Evolutionary conservation across 2,329 filamentous ascomycete genomes (phyloP).

Genomic region (Pseudogymnoascus sp.): DNA sequence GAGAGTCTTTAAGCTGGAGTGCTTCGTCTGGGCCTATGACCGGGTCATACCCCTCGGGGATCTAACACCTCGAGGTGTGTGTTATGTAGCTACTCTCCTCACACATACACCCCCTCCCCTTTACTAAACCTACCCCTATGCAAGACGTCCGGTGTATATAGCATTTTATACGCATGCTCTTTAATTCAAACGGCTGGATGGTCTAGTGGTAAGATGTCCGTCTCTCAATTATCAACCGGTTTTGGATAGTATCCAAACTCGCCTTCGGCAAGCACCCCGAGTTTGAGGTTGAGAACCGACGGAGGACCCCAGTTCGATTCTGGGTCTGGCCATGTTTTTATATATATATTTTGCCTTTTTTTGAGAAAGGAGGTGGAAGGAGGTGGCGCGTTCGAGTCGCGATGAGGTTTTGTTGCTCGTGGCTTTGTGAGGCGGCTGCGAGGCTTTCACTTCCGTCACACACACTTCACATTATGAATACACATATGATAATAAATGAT

Average conservation of each 20-base stretch:
- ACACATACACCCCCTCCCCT: background rate
- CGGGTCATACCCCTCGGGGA: background rate
- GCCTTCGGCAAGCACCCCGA: background rate
- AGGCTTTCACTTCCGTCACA: background rate
- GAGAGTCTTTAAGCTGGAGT: background rate
- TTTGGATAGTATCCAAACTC: background rate
- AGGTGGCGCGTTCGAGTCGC: background rate
- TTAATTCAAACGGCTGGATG: background rate
- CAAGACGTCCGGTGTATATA: background rate
- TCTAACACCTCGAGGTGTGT: background rate
- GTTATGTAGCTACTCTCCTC: background rate
- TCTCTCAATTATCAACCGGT: background rate
- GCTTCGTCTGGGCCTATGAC: background rate
- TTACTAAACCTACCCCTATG: background rate
- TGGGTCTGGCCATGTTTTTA: background rate
- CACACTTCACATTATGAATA: too few species aligned
- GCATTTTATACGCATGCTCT: background rate
- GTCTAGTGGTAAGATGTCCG: background rate
- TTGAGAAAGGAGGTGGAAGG: too few species aligned
- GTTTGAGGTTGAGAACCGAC: conserved; percentile 2
- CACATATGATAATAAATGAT: background rate
- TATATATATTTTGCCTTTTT: background rate
- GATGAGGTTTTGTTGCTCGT: background rate
- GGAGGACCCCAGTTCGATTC: background rate
- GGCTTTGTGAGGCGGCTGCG: background rate